A percentile compares a stretch with the other conserved stretches of the same genome.
These are phyloP conservation scores for Prunus dulcis DNA, from an alignment of 306 rosid genomes.

Conservation along the genomic window DNA sequence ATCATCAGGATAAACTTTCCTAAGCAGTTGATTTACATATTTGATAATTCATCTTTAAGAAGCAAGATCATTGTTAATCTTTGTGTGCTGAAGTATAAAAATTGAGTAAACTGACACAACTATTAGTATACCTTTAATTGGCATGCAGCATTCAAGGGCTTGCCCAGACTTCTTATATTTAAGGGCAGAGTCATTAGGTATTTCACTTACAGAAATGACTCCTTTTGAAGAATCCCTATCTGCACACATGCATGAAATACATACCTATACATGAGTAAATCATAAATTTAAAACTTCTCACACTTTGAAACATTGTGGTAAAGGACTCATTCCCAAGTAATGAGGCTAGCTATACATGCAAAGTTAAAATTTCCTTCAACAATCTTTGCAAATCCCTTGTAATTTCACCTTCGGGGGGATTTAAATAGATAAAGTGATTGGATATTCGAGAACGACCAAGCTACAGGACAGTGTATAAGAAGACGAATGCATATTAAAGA, in stretches of 20 bases:
- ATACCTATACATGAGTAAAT: conserved; percentile 3
- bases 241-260: conserved; percentile 27
- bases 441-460: neutral
- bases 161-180: conserved; percentile 29
- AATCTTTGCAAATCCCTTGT: neutral
- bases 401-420: neutral
- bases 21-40: conserved; percentile 15
- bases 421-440: neutral
- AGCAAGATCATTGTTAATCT: neutral
- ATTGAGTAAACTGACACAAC: neutral
- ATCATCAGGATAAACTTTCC: conserved; percentile 20
- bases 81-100: neutral
- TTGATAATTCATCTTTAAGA: neutral
- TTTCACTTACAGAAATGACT: conserved; percentile 29
- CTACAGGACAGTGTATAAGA: neutral
- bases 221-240: conserved; percentile 37
- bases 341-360: neutral
- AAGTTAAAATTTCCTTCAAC: neutral
- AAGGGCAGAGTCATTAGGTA: conserved; percentile 9
- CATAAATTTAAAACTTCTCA: conserved; percentile 12
- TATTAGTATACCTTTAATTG: conserved; percentile 34
- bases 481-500: neutral
- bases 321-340: neutral
- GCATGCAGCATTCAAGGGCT: conserved; percentile 30
- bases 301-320: neutral